Evolutionary conservation across 352 stramenopile species (phyloP).

Genomic region (Phytopythium vexans): DNA sequence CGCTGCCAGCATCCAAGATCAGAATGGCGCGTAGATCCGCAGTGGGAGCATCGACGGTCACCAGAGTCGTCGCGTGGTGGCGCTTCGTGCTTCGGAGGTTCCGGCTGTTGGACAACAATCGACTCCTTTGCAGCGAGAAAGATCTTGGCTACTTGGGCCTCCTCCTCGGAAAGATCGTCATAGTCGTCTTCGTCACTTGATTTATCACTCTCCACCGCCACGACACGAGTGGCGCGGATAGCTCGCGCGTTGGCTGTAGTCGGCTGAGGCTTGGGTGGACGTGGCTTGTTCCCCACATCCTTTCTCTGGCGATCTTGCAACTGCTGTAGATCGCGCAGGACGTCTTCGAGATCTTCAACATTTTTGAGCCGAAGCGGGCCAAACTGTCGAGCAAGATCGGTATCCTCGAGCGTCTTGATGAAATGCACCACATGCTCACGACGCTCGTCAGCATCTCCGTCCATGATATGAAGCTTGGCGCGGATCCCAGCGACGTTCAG

Average conservation of each 20-base stretch:
- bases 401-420: slow-evolving; percentile 4
- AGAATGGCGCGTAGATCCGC: slow-evolving; percentile 1
- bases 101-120: no score
- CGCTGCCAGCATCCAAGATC: slow-evolving; percentile 8
- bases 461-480: neutral
- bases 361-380: neutral
- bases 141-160: neutral
- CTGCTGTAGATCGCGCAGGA: neutral
- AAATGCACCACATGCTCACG: slow-evolving; percentile 7
- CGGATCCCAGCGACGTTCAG: slow-evolving; percentile 6
- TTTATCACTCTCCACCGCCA: neutral
- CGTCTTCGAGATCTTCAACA: neutral
- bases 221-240: neutral
- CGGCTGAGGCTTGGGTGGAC: neutral
- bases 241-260: neutral
- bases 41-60: slow-evolving; percentile 6
- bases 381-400: neutral
- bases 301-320: slow-evolving; percentile 1
- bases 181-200: neutral
- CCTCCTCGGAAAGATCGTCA: slow-evolving; percentile 1
- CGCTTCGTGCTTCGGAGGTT: no score
- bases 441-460: neutral
- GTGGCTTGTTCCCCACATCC: slow-evolving; percentile 1
- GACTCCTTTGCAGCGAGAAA: no score
- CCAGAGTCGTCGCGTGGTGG: neutral